A percentile compares a stretch with the other conserved stretches of the same genome.
Conservation (phyloP, 2,329 filamentous ascomycete genomes). For the Aspergillus ibericus region DNA sequence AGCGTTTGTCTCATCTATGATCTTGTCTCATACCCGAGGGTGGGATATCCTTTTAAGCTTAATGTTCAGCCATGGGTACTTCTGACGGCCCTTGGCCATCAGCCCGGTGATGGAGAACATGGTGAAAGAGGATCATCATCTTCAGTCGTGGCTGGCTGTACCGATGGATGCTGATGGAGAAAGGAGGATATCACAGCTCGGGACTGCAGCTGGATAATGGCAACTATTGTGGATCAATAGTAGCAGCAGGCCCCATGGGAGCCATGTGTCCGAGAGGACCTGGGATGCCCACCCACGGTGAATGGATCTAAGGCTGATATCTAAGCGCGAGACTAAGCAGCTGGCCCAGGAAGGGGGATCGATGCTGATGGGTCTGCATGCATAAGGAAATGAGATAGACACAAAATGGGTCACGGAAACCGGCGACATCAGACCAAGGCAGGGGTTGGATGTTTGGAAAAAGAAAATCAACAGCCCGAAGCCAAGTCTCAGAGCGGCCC, state of each 20-base stretch:
- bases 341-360: conserved; percentile 12
- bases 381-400: conserved; percentile 2
- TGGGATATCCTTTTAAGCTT: conserved; percentile 26
- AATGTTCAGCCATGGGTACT: conserved; percentile 13
- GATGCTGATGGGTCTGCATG: conserved; percentile 6
- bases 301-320: conserved; percentile 11
- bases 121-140: conserved; percentile 28
- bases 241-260: conserved; percentile 16
- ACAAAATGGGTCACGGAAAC: not conserved
- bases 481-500: not conserved
- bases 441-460: not conserved
- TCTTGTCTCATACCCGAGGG: conserved; percentile 18
- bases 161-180: conserved; percentile 29
- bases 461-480: not conserved
- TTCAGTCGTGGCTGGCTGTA: conserved; percentile 29
- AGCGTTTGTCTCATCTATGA: conserved; percentile 14
- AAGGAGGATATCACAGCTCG: conserved; percentile 25
- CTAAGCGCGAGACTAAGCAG: conserved; percentile 19
- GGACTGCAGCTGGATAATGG: conserved; percentile 29
- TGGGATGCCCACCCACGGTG: conserved; percentile 4
- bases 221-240: conserved; percentile 28
- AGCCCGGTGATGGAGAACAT: conserved; percentile 11
- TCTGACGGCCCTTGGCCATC: conserved; percentile 6
- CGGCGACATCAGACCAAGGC: conserved; percentile 7
- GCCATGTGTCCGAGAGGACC: conserved; percentile 16